These are phyloP conservation scores for Gossypium lobatum DNA, from an alignment of 441 rosid species.

Conservation along the genomic window DNA sequence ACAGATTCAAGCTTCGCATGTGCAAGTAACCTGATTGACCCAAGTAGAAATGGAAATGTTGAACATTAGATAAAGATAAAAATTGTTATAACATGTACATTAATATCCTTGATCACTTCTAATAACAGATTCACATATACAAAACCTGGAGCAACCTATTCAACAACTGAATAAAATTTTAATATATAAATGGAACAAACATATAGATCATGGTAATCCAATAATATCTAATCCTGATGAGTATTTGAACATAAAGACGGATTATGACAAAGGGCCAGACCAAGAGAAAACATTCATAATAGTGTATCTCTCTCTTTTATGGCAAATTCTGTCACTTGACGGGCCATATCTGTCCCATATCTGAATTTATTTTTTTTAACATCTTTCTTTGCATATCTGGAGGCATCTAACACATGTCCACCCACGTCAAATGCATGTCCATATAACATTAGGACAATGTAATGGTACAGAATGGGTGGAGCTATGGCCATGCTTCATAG, in stretches of 20 bases:
- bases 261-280: background rate
- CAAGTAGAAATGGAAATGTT: slow-evolving; percentile 13
- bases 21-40: slow-evolving; percentile 77
- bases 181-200: background rate
- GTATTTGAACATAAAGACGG: background rate
- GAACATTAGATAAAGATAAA: background rate
- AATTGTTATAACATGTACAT: background rate
- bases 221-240: background rate
- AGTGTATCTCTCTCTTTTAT: background rate
- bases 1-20: slow-evolving; percentile 98
- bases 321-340: background rate
- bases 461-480: background rate
- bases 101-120: background rate
- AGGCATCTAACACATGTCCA: background rate
- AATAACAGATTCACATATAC: background rate
- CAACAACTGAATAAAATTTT: background rate
- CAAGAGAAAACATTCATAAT: background rate
- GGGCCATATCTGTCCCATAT: background rate
- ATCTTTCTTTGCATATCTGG: background rate
- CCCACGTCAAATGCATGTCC: background rate
- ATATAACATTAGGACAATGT: background rate
- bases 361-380: background rate
- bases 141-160: slow-evolving; percentile 3
- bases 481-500: background rate
- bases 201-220: slow-evolving; percentile 4